phyloP scores from a whole-genome alignment of 371 early-diverging fungal species.

The Zychaea mexicana region DNA sequence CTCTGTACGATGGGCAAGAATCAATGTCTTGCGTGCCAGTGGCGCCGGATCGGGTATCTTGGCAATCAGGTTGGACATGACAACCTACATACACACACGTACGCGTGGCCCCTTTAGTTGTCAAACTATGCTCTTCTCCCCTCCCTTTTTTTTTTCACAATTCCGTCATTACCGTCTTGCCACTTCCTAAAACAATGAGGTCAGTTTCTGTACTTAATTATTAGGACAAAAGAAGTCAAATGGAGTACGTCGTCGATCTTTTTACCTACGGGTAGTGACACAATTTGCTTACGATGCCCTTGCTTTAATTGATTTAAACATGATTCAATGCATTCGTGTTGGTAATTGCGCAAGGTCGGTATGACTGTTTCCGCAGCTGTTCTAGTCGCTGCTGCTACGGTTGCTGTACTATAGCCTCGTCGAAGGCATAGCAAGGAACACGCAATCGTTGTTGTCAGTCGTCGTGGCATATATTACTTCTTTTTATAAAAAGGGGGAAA shows the following conservation, averaged over 20 bases:
- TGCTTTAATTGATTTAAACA: constrained; percentile 49
- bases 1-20: constrained; percentile 89
- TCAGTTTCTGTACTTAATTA: no score
- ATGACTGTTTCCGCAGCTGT: no score
- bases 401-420: not conserved
- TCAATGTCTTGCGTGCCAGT: constrained; percentile 72
- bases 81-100: constrained; percentile 47
- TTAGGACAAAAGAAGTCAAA: not conserved
- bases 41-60: constrained; percentile 64
- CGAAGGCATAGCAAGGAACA: not conserved
- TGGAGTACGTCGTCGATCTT: no score
- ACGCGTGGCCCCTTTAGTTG: not conserved
- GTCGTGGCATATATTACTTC: no score
- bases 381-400: no score
- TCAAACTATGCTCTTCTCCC: no score
- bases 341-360: constrained; percentile 67
- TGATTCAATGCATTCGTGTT: constrained; percentile 78
- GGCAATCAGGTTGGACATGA: constrained; percentile 83
- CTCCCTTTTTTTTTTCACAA: not conserved
- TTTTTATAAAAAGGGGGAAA: no score
- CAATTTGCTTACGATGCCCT: constrained; percentile 73
- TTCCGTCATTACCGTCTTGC: constrained; percentile 72
- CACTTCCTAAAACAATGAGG: constrained; percentile 67
- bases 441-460: no score
- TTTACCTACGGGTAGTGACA: constrained; percentile 81